A percentile compares a stretch with the other conserved stretches of the same genome.
These are phyloP conservation scores for Agrocybe praecox DNA, from an alignment of 768 basidiomycete genomes.

Conservation along the genomic window DNA sequence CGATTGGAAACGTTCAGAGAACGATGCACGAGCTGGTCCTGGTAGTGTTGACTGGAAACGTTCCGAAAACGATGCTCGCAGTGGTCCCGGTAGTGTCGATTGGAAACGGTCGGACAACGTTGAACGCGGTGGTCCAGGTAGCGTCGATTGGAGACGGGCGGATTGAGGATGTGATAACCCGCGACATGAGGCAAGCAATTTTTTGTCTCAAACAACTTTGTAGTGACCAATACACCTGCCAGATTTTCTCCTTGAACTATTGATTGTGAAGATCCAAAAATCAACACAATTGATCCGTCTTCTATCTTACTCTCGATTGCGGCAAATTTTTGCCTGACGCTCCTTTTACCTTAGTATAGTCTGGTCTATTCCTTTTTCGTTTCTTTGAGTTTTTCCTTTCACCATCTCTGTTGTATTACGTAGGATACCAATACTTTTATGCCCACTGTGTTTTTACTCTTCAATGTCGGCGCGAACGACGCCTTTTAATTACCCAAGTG, in stretches of 20 bases:
- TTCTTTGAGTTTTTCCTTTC: conserved; percentile 10
- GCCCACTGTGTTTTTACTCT: conserved; percentile 12
- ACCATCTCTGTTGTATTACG: conserved; percentile 12
- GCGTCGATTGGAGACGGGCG: conserved; percentile 26
- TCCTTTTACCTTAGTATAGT: conserved; percentile 19
- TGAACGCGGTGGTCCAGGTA: conserved; percentile 10
- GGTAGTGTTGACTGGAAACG: conserved; percentile 16
- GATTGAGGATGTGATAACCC: neutral
- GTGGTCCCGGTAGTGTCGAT: conserved; percentile 8
- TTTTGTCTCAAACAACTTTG: neutral
- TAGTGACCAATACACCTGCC: neutral
- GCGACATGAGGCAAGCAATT: neutral
- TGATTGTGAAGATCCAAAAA: neutral
- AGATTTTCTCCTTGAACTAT: neutral
- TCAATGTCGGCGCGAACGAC: neutral
- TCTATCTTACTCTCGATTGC: conserved; percentile 13
- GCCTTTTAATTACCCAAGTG: neutral
- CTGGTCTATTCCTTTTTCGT: conserved; percentile 13
- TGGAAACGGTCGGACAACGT: conserved; percentile 22
- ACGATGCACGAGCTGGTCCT: neutral
- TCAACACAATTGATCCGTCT: conserved; percentile 17
- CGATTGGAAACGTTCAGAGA: conserved; percentile 8
- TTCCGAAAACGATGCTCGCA: conserved; percentile 9
- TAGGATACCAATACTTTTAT: conserved; percentile 10
- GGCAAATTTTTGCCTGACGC: conserved; percentile 18